A percentile compares a stretch with the other conserved stretches of the same genome.
Evolutionary conservation across 805 yeast species (phyloP).

Genomic region (Brettanomyces naardenensis): DNA sequence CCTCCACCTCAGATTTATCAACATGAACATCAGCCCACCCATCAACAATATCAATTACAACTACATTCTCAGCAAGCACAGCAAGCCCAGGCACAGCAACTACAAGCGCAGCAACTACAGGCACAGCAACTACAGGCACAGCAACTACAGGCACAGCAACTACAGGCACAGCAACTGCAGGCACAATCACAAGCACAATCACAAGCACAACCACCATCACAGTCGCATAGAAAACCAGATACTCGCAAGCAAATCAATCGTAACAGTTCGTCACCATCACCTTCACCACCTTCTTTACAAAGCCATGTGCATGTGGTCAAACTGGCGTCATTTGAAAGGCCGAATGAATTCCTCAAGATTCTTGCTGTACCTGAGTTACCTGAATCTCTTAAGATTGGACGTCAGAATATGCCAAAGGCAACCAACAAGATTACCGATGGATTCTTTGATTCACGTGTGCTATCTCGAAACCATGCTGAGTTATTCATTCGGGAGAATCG

Average conservation of each 20-base stretch:
- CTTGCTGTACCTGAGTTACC: slow-evolving; percentile 77
- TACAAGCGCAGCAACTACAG: too few species aligned
- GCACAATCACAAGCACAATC: neutral
- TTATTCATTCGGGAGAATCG: slow-evolving; percentile 57
- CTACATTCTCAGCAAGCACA: too few species aligned
- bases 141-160: neutral
- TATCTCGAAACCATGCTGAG: slow-evolving; percentile 91
- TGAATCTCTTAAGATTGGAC: slow-evolving; percentile 76
- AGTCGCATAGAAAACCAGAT: too few species aligned
- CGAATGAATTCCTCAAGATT: slow-evolving; percentile 55
- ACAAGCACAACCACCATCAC: neutral
- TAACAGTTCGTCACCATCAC: neutral
- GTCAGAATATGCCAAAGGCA: slow-evolving; percentile 69
- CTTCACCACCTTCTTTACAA: slow-evolving; percentile 5
- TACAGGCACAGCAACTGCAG: neutral
- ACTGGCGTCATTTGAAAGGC: slow-evolving; percentile 68
- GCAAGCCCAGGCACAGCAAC: too few species aligned
- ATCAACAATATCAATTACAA: too few species aligned
- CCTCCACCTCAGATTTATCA: slow-evolving; percentile 6
- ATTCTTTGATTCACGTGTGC: slow-evolving; percentile 86
- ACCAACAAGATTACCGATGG: slow-evolving; percentile 72
- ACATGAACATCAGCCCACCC: too few species aligned
- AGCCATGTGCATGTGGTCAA: slow-evolving; percentile 53
- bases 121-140: too few species aligned
- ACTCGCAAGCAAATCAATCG: too few species aligned